phyloP scores from a whole-genome alignment of 176 grass and related monocot species.

The Rhynchospora breviuscula region DNA sequence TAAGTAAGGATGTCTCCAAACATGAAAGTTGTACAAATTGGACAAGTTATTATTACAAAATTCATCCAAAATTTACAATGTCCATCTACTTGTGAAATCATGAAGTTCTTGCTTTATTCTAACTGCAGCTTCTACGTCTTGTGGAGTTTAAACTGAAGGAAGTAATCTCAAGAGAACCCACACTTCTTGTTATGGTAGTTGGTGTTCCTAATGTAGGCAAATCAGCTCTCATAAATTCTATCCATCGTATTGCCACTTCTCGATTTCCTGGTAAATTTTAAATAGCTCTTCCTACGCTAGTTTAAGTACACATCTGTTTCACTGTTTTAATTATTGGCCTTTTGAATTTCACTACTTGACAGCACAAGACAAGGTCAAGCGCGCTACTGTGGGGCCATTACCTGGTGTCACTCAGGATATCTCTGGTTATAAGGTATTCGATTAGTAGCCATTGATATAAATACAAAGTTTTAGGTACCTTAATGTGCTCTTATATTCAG shows the following conservation, averaged over 20 bases:
- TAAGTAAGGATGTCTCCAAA: not conserved
- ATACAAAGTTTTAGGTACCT: conserved; percentile 3
- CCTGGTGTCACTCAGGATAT: conserved; percentile 98
- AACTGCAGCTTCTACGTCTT: conserved; percentile 62
- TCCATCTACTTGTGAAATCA: not conserved
- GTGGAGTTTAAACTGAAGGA: conserved; percentile 89
- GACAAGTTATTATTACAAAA: not conserved
- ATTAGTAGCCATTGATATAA: conserved; percentile 15
- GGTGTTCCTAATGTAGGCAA: conserved; percentile 97
- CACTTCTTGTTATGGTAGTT: conserved; percentile 91
- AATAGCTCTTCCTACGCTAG: not conserved
- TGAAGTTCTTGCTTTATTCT: not conserved
- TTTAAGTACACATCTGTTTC: not conserved
- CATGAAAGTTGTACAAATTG: not conserved
- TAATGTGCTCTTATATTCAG: not conserved
- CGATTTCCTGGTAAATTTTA: conserved; percentile 65
- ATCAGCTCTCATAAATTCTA: conserved; percentile 87
- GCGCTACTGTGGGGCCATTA: conserved; percentile 73
- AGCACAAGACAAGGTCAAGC: conserved; percentile 80
- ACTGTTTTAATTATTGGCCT: conserved; percentile 18
- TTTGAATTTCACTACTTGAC: conserved; percentile 26
- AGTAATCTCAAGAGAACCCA: conserved; percentile 81
- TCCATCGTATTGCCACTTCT: conserved; percentile 75
- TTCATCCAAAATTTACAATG: not conserved
- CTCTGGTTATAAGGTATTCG: conserved; percentile 77